Percentiles rank a stretch among this genome's conserved stretches.
These are phyloP conservation scores for Neonectria hederae DNA, from an alignment of 2,329 filamentous ascomycete genomes.

Conservation along the genomic window DNA sequence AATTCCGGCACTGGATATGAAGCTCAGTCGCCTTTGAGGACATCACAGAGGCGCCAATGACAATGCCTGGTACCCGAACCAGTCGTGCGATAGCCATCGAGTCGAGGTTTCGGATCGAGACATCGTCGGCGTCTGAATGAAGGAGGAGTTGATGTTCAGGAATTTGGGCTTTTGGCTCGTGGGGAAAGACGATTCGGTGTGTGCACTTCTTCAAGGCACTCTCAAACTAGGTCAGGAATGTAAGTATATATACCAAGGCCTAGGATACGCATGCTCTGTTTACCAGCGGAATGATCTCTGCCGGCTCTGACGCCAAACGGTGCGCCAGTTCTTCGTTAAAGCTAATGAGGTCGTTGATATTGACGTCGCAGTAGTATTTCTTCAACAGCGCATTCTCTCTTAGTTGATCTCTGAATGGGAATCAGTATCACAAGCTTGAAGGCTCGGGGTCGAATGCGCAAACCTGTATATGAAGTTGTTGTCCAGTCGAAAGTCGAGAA, in stretches of 20 bases:
- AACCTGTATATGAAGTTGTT: constrained; percentile 95
- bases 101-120: constrained; percentile 92
- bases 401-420: constrained; percentile 81
- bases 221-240: constrained; percentile 75
- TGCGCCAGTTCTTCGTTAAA: constrained; percentile 97
- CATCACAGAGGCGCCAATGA: constrained; percentile 96
- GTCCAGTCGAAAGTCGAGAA: constrained; percentile 92
- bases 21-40: constrained; percentile 93
- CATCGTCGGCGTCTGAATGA: constrained; percentile 89
- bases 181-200: constrained; percentile 89
- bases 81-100: constrained; percentile 92
- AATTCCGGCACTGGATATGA: constrained; percentile 88
- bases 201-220: constrained; percentile 89
- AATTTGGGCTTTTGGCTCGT: constrained; percentile 71
- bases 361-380: constrained; percentile 95
- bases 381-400: constrained; percentile 94
- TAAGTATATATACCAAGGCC: constrained; percentile 15
- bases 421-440: constrained; percentile 19
- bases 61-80: constrained; percentile 96
- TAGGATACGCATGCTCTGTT: constrained; percentile 36
- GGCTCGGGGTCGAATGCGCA: constrained; percentile 28
- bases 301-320: constrained; percentile 86
- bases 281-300: constrained; percentile 91
- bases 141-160: constrained; percentile 95
- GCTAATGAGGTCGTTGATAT: constrained; percentile 93